Percentiles rank a stretch among this genome's conserved stretches.
These are phyloP conservation scores for Besnoitia besnoiti DNA, from an alignment of 169 alveolate species.

Conservation along the genomic window DNA sequence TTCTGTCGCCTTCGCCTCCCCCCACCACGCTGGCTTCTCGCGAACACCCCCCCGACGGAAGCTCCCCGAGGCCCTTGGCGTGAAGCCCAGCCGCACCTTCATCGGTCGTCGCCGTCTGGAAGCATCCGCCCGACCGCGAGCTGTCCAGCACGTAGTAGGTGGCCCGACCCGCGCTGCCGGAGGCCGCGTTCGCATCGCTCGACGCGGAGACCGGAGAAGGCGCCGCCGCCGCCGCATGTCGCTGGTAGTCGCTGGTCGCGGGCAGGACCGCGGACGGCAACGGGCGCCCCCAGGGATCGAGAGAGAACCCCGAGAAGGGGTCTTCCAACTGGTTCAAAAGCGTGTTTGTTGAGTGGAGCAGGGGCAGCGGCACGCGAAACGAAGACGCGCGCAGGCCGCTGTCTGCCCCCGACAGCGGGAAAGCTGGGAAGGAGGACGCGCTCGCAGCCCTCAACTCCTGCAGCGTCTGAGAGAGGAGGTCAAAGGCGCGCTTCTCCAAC, in stretches of 20 bases:
- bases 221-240: too few species aligned
- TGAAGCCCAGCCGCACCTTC: too few species aligned
- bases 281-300: background rate
- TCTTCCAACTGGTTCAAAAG: background rate
- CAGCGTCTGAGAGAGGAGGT: background rate
- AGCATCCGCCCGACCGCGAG: too few species aligned
- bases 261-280: background rate
- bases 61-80: too few species aligned
- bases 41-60: too few species aligned
- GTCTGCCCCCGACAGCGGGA: background rate
- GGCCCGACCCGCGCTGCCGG: too few species aligned
- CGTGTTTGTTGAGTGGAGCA: background rate
- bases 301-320: conserved; percentile 1
- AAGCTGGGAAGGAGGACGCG: background rate
- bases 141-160: too few species aligned
- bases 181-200: too few species aligned
- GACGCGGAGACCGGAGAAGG: too few species aligned
- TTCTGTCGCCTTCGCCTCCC: too few species aligned
- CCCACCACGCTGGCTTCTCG: too few species aligned
- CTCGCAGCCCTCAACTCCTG: background rate
- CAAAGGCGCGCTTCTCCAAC: background rate
- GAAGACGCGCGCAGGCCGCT: background rate
- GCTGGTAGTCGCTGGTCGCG: background rate
- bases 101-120: too few species aligned
- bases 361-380: background rate